Percentiles rank a stretch among this genome's conserved stretches.
These are phyloP conservation scores for Colletotrichum sp. DNA, from an alignment of 2,329 filamentous ascomycete genomes.

Conservation along the genomic window DNA sequence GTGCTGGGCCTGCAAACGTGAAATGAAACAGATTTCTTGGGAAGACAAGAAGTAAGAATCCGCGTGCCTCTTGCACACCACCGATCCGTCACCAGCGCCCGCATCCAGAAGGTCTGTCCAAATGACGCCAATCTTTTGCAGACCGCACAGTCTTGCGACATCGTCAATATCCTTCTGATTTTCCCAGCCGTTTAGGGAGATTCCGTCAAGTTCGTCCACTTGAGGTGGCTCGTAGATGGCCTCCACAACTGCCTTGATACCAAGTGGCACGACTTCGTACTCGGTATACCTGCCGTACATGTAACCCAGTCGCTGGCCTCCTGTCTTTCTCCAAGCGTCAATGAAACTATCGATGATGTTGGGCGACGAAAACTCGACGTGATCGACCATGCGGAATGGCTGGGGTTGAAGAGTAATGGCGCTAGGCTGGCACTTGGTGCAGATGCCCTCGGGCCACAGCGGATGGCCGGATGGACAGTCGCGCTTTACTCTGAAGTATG, in stretches of 20 bases:
- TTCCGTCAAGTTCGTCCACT: constrained; percentile 84
- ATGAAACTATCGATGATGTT: constrained; percentile 88
- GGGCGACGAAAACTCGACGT: constrained; percentile 92
- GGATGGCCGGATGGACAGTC: constrained; percentile 94
- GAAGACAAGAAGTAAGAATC: constrained; percentile 96
- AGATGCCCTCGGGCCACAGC: constrained; percentile 94
- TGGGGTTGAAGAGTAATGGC: constrained; percentile 96
- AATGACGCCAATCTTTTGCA: constrained; percentile 90
- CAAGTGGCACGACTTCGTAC: constrained; percentile 90
- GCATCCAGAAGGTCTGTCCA: constrained; percentile 92
- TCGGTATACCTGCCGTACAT: constrained; percentile 90
- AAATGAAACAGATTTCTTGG: constrained; percentile 87
- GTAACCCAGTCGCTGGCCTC: constrained; percentile 84
- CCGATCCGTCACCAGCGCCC: constrained; percentile 80
- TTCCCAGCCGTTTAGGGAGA: constrained; percentile 84
- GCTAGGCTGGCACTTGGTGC: constrained; percentile 96
- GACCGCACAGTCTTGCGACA: constrained; percentile 80
- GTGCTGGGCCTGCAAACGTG: constrained; percentile 84
- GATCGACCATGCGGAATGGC: constrained; percentile 94
- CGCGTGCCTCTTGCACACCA: constrained; percentile 93
- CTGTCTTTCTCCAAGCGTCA: constrained; percentile 88
- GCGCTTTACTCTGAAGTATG: constrained; percentile 86
- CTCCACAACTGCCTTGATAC: constrained; percentile 94
- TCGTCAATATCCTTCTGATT: constrained; percentile 83
- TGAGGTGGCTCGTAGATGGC: constrained; percentile 97